Percentiles rank a stretch among this genome's conserved stretches.
phyloP scores from a whole-genome alignment of 805 yeast species.

The Geotrichum ghanense region DNA sequence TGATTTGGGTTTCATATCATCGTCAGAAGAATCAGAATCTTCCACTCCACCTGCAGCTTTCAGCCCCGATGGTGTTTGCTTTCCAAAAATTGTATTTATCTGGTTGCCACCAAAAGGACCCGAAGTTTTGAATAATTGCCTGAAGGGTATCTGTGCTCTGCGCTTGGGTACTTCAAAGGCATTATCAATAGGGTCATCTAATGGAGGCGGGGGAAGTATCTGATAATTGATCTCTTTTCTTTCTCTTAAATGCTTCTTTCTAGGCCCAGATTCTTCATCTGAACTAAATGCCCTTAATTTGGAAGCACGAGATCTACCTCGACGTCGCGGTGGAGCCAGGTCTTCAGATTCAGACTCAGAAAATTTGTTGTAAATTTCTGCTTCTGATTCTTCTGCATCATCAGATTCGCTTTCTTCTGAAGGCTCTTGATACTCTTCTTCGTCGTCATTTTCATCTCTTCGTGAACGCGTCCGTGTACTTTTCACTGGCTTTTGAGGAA shows the following conservation, averaged over 20 bases:
- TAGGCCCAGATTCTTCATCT: constrained; percentile 32
- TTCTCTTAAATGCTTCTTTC: constrained; percentile 37
- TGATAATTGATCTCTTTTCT: constrained; percentile 69
- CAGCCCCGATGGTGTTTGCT: constrained; percentile 35
- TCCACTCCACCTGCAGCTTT: constrained; percentile 23
- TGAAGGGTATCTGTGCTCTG: constrained; percentile 30
- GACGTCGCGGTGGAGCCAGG: not conserved
- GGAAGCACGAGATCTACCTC: not conserved
- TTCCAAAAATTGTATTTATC: not conserved
- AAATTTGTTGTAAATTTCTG: not conserved
- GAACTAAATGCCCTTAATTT: constrained; percentile 15
- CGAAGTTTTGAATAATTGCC: constrained; percentile 80
- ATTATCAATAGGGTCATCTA: constrained; percentile 13
- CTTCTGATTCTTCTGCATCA: not conserved
- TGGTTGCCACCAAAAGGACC: constrained; percentile 95
- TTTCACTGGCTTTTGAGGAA: not conserved
- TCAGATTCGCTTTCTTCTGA: not conserved
- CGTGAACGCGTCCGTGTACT: not conserved
- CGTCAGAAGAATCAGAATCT: constrained; percentile 37
- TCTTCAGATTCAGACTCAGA: not conserved
- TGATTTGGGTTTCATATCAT: constrained; percentile 17
- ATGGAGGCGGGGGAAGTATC: constrained; percentile 67
- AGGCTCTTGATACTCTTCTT: constrained; percentile 1
- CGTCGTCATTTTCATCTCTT: not conserved
- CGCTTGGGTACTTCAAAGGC: constrained; percentile 22